Evolutionary conservation across 2,329 filamentous ascomycete species (phyloP).

Genomic region (Amphichorda felina): DNA sequence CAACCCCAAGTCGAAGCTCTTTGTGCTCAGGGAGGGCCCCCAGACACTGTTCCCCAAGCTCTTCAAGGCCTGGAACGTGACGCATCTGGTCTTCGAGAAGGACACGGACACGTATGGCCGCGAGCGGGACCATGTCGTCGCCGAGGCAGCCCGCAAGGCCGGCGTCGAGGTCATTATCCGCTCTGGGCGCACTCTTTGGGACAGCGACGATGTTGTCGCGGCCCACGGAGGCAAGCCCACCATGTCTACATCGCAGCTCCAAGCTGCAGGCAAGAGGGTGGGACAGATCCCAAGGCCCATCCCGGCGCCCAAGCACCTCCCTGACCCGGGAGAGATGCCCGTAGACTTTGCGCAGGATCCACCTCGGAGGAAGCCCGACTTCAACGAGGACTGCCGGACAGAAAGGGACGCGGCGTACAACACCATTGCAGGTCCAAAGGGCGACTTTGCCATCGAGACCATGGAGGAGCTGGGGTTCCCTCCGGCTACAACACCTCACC

Average conservation of each 20-base stretch:
- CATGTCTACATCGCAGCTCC: slow-evolving; percentile 61
- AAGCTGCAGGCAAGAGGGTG: slow-evolving; percentile 48
- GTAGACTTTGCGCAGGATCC: slow-evolving; percentile 45
- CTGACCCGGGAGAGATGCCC: too few relatives aligned
- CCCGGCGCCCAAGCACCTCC: too few relatives aligned
- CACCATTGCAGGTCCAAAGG: slow-evolving; percentile 51
- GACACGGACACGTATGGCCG: slow-evolving; percentile 65
- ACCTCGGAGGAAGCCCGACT: slow-evolving; percentile 39
- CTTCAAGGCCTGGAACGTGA: slow-evolving; percentile 61
- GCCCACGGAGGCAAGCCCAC: slow-evolving; percentile 58
- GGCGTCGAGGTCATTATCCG: slow-evolving; percentile 57
- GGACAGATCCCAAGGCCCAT: too few relatives aligned
- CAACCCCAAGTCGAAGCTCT: slow-evolving; percentile 60
- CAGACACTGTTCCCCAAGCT: slow-evolving; percentile 61
- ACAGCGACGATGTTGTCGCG: slow-evolving; percentile 57
- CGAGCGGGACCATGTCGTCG: slow-evolving; percentile 48
- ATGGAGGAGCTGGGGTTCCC: slow-evolving; percentile 59
- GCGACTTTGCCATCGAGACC: slow-evolving; percentile 59
- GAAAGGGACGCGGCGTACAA: slow-evolving; percentile 44
- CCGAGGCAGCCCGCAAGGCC: slow-evolving; percentile 45
- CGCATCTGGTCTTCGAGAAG: slow-evolving; percentile 68
- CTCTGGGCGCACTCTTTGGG: slow-evolving; percentile 59
- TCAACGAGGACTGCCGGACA: slow-evolving; percentile 45
- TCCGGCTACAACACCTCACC: slow-evolving; percentile 51
- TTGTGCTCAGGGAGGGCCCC: slow-evolving; percentile 60